Evolutionary conservation across 495 filamentous ascomycete genomes (phyloP), one percentile per base, ranked within the genome.

Genomic region (Annulohypoxylon moriforme): DNA sequence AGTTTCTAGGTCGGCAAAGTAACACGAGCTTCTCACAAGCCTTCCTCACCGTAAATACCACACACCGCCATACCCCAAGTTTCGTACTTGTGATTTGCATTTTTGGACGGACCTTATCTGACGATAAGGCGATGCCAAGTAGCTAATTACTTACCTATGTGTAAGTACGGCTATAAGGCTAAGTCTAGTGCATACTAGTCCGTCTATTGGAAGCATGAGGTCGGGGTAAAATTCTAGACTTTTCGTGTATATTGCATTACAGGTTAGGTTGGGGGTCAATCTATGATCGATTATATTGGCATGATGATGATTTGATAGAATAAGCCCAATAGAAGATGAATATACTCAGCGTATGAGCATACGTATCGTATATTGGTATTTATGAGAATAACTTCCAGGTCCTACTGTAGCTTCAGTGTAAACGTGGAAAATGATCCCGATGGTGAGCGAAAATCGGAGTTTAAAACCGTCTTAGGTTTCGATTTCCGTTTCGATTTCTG

Each of bases 1-100:
- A 70, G 58, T 67, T 69, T 74, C 71, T 74, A 74, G 63, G 67
- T 63, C 56, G 67, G 62, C 49, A 67, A 64, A 74, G 71, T 68
- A 73, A 73, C 65, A 68, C 18, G 60, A 60, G 52, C 64, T 73
- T 73, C 55, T 65, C 70, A 73, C 46, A 65, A 60, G 64, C 64
- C 70, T 73, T 42, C 64, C 56, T 60, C 60, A 55, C 44, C 44
- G 64, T 68, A 73, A 68, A 64, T 72, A 55, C 60, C 52, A 55
- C 52, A 55, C 36, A 9, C 64, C 46, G 44, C 56, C 64, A 56
- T 68, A 38, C 64, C 49, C 46, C 55, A 50, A 60, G 40, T 33
- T 64, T 65, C 49, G 44, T 63, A 52, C 40, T 47, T 68, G 65
- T 73, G 70, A 73, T 36, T 64, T 68, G 70, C 65, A 53, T 65